Percentiles rank a stretch among this genome's conserved stretches.
These are phyloP conservation scores for Phytophthora brassicae DNA, from an alignment of 352 stramenopile species.

Conservation along the genomic window DNA sequence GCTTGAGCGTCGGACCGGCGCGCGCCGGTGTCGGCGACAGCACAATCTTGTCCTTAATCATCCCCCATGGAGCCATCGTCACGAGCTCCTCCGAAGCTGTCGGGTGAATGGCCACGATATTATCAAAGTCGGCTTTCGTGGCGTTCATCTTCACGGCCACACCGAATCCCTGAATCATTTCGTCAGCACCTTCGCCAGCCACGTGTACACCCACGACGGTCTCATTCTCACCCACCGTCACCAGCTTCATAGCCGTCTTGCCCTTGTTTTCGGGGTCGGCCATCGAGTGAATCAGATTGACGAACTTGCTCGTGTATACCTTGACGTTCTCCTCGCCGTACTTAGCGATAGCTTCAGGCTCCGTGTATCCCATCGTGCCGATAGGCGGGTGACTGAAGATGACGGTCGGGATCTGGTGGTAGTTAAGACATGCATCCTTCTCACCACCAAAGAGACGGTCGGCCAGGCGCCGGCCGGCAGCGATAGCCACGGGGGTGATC, in stretches of 20 bases:
- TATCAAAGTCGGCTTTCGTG: constrained; percentile 97
- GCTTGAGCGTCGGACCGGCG: constrained; percentile 28
- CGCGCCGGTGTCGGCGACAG: constrained; percentile 47
- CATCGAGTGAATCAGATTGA: constrained; percentile 95
- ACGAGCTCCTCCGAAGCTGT: constrained; percentile 97
- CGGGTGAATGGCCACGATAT: constrained; percentile 94
- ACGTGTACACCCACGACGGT: constrained; percentile 96
- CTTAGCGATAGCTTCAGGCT: constrained; percentile 90
- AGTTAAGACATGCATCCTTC: constrained; percentile 75
- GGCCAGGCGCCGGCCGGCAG: constrained; percentile 84
- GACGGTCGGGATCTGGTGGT: constrained; percentile 95
- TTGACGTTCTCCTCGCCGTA: constrained; percentile 95
- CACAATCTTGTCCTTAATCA: constrained; percentile 79
- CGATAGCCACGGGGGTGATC: too few species aligned
- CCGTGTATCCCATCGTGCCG: constrained; percentile 94
- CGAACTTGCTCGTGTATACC: constrained; percentile 95
- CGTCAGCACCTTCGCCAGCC: constrained; percentile 92
- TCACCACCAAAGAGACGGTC: constrained; percentile 91
- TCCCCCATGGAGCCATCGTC: constrained; percentile 90
- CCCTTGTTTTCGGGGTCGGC: constrained; percentile 90
- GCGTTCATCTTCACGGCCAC: constrained; percentile 98
- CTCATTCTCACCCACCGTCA: constrained; percentile 85
- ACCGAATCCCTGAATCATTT: constrained; percentile 98
- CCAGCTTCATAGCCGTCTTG: constrained; percentile 94
- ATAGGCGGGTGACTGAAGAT: constrained; percentile 97